A percentile compares a stretch with the other conserved stretches of the same genome.
Conservation (phyloP, 768 basidiomycete species). For the Sistotremastrum niveocremeum region DNA sequence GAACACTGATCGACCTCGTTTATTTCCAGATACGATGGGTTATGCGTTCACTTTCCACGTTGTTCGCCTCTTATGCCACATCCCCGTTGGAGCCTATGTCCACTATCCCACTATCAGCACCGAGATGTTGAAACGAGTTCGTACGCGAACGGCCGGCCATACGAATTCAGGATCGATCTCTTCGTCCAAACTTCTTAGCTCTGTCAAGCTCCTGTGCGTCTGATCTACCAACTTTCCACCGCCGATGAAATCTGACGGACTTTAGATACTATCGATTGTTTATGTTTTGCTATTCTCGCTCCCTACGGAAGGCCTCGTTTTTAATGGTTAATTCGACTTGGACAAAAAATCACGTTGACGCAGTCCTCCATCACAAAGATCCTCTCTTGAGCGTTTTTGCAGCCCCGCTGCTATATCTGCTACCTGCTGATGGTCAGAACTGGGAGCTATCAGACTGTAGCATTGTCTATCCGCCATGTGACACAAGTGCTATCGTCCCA, state of each 20-base stretch:
- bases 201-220: conserved; percentile 50
- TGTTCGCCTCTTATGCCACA: conserved; percentile 44
- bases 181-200: conserved; percentile 38
- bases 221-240: not conserved
- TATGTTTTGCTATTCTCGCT: conserved; percentile 68
- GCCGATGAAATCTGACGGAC: not conserved
- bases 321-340: conserved; percentile 93
- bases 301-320: conserved; percentile 60
- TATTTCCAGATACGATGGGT: conserved; percentile 80
- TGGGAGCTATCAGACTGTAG: not conserved
- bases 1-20: conserved; percentile 3
- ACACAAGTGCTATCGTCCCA: conserved; percentile 54
- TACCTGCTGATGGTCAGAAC: conserved; percentile 15
- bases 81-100: conserved; percentile 80
- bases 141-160: conserved; percentile 39
- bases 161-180: conserved; percentile 51
- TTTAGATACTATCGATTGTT: conserved; percentile 78
- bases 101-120: conserved; percentile 96
- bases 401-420: conserved; percentile 15
- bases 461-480: conserved; percentile 88
- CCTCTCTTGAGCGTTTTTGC: conserved; percentile 28
- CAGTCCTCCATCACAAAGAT: conserved; percentile 51
- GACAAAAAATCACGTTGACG: conserved; percentile 77
- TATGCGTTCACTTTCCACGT: conserved; percentile 89
- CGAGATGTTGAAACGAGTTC: conserved; percentile 81